These are phyloP conservation scores for Kwoniella heveanensis DNA, from an alignment of 768 basidiomycete species.

Conservation along the genomic window DNA sequence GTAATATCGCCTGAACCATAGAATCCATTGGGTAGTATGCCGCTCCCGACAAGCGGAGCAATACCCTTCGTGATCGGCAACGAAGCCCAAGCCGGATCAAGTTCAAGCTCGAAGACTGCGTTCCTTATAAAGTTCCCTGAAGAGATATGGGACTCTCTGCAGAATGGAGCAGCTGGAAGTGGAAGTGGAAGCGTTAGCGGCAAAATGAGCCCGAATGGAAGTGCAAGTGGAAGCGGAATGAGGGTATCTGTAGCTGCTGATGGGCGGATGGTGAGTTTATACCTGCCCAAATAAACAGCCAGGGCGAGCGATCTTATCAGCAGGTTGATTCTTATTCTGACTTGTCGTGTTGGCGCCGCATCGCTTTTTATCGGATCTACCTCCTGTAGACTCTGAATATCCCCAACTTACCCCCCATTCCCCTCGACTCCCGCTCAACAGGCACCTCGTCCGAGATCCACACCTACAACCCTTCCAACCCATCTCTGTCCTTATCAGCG, in stretches of 20 bases:
- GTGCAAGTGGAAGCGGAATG: background rate
- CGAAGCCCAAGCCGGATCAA: background rate
- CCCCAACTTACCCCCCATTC: slow-evolving; percentile 21
- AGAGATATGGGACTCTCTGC: slow-evolving; percentile 33
- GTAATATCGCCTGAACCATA: background rate
- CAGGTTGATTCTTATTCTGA: no score
- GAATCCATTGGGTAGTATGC: slow-evolving; percentile 10
- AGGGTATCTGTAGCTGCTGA: slow-evolving; percentile 19
- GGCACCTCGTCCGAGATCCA: slow-evolving; percentile 37
- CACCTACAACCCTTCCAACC: slow-evolving; percentile 12
- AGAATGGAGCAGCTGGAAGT: slow-evolving; percentile 4
- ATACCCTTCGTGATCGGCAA: slow-evolving; percentile 4
- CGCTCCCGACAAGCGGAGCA: slow-evolving; percentile 12
- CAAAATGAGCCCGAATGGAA: no score
- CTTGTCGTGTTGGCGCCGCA: background rate
- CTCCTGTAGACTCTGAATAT: slow-evolving; percentile 28
- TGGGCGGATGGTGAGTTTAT: slow-evolving; percentile 29
- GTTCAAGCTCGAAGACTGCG: slow-evolving; percentile 9
- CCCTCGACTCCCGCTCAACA: slow-evolving; percentile 23
- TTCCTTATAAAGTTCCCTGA: slow-evolving; percentile 39
- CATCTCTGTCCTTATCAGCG: slow-evolving; percentile 23
- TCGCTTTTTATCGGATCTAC: background rate
- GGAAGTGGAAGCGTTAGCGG: no score
- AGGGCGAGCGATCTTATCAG: no score
- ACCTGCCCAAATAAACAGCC: no score